A percentile compares a stretch with the other conserved stretches of the same genome.
These are phyloP conservation scores for Backusella psychrophila DNA, from an alignment of 192 early-diverging fungal species.

Conservation along the genomic window DNA sequence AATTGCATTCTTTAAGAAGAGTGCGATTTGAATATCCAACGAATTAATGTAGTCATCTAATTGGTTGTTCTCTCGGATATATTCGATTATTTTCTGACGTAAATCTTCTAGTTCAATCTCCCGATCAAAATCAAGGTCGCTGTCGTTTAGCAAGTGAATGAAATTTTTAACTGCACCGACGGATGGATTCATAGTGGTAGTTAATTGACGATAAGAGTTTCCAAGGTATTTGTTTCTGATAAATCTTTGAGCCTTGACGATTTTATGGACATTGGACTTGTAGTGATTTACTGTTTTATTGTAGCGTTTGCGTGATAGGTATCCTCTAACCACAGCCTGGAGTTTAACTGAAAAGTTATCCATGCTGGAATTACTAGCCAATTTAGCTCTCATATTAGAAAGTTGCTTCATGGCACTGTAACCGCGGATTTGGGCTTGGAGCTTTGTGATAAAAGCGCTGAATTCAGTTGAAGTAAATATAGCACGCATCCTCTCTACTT, in stretches of 20 bases:
- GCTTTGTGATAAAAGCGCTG: background rate
- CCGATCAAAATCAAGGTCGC: conserved; percentile 90
- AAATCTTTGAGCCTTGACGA: conserved; percentile 66
- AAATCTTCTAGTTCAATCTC: conserved; percentile 81
- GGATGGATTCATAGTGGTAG: conserved; percentile 68
- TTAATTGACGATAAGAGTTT: conserved; percentile 21
- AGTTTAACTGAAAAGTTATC: conserved; percentile 46
- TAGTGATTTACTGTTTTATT: conserved; percentile 56
- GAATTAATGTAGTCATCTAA: conserved; percentile 78
- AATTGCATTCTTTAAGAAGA: conserved; percentile 94
- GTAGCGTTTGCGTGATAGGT: background rate
- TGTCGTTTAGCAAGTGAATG: conserved; percentile 85
- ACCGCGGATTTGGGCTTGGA: background rate
- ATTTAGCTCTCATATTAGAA: background rate
- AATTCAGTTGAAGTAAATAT: background rate
- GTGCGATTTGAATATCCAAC: conserved; percentile 94
- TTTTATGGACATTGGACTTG: conserved; percentile 47
- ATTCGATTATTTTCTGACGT: conserved; percentile 80
- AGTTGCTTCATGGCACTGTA: background rate
- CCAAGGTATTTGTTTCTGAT: conserved; percentile 16
- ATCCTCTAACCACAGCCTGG: background rate
- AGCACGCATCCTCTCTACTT: conserved; percentile 9
- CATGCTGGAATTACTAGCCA: background rate
- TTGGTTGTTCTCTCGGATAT: conserved; percentile 88
- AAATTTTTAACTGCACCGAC: conserved; percentile 86